Evolutionary conservation across 352 stramenopile species (phyloP), one percentile per base, ranked within the genome.

Genomic region (Phytophthora podocarpi): DNA sequence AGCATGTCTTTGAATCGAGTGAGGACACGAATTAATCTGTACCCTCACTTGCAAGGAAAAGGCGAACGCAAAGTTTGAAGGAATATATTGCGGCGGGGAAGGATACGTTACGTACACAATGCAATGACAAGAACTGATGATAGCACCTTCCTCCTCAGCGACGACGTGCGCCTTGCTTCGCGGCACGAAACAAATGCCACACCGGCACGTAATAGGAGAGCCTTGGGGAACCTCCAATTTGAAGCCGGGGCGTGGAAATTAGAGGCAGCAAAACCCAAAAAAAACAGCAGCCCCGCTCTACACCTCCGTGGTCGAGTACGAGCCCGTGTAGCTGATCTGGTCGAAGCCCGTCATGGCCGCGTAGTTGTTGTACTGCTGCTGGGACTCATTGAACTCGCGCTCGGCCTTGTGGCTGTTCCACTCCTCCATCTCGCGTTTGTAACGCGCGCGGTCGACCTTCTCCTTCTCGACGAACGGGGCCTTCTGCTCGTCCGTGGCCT

Each of bases 351-450:
- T 89, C 70, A 91, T 93, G 20, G 80, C 81, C 9, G 70, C 71
- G 67, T 93, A 93, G 69, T 80, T 91, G 50, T 59, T 83, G 63
- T 88, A 93, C 63, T 93, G 86, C 64, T 95, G 84, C 45, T 90
- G 80, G 16, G 78, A 87, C 73, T 93, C 86, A 43, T 82, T 85
- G 49, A 89, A 93, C 56, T 93, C 86, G 48, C 86, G 86, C 58
- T 93, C 86, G 2, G 74, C 76, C 78, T 93, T 92, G 58, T 72
- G 77, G 64, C 77, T 89, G 80, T 96, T 96, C 88, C 85, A 97
- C 43, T 96, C 81, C 57, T 95, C 87, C 78, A 98, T 98, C 58
- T 97, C 91, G 46, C 82, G 82, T 65, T 97, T 98, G 82, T 98
- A 98, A 37, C 94, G 89, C 27, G 87, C 89, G 18, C 93, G 86